Conservation (phyloP, 108 stramenopile species). For the Seminavis robusta region DNA sequence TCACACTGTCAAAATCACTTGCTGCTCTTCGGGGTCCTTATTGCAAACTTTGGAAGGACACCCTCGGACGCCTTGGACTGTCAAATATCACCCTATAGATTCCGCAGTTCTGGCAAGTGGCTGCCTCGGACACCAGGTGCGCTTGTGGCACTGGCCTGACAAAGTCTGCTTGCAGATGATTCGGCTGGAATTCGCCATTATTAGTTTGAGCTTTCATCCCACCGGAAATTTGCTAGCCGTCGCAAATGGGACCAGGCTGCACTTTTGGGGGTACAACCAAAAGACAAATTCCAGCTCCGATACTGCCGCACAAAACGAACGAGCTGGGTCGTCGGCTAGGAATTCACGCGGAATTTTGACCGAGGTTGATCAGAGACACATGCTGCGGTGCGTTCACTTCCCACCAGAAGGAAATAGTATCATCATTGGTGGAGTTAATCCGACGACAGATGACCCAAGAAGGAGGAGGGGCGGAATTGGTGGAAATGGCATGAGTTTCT, state of each 20-base stretch:
- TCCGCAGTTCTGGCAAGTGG: constrained; percentile 84
- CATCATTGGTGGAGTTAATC: constrained; percentile 90
- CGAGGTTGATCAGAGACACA: constrained; percentile 46
- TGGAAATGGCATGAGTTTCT: constrained; percentile 61
- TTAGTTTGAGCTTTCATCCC: constrained; percentile 94
- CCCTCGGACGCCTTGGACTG: constrained; percentile 98
- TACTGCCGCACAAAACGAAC: constrained; percentile 1
- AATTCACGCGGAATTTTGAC: no score
- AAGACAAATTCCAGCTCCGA: neutral
- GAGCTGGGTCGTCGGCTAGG: neutral
- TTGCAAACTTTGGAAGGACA: constrained; percentile 84
- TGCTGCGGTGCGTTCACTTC: constrained; percentile 93
- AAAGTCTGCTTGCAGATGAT: constrained; percentile 75
- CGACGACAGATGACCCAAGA: constrained; percentile 31
- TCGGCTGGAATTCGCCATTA: constrained; percentile 84
- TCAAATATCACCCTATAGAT: constrained; percentile 91
- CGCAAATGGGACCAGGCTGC: constrained; percentile 83
- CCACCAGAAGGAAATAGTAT: constrained; percentile 73
- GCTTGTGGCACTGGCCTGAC: constrained; percentile 91
- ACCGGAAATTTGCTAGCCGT: constrained; percentile 81
- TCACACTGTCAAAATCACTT: constrained; percentile 97
- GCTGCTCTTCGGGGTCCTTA: constrained; percentile 56
- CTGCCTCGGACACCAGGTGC: constrained; percentile 92
- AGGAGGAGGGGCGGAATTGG: constrained; percentile 13
- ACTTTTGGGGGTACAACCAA: constrained; percentile 86